Base-by-base conservation (phyloP, 805 yeast species). In the Pichia sporocuriosa region DNA sequence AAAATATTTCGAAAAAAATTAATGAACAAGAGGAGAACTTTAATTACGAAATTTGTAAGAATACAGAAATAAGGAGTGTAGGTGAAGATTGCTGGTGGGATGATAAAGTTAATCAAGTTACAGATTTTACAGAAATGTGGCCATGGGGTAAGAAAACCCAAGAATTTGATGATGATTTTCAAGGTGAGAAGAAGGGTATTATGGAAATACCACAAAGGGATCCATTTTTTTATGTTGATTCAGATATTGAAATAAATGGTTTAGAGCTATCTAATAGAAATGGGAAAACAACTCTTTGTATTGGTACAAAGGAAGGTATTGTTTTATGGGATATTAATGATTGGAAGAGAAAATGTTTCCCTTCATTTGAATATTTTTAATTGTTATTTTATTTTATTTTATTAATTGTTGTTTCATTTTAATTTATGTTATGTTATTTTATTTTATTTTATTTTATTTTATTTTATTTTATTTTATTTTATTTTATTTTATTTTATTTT, bases 241-340 rank as follows among this genome's bases (percentile, higher is more conserved):
- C 61, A 10, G 57, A 54, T 21, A 32, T 58, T 20, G 81, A 78
- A 45, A 70, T 81, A 9, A 66, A 76, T 15, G 89, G 89, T 1
- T 55, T 82, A 43, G 81, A 77, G 42, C 73, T 84, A 73, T 59
- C 73, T 35, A 68, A 68, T 35, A 71, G 69, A 47, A 57, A 59
- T 15, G 68, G 72, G 13, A 50, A 49, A 15, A 67, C 76, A 16
- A 67, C 70, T 28, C 57, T 82, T 29, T 64, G 77, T 6, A 73
- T 82, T 27, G 89, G 85, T 1, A 70, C 78, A 39, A 80, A 77
- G 45, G 75, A 73, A 33, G 94, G 94, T 1, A 64, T 85, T 17
- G 67, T 79, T 35, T 68, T 70, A 49, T 84, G 90, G 88, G 75
- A 73, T 32, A 71, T 84, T 35, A 83, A 82, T 51, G 69, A 75